Evolutionary conservation across 2,329 filamentous ascomycete species (phyloP).

Genomic region (Sporothrix schenckii): DNA sequence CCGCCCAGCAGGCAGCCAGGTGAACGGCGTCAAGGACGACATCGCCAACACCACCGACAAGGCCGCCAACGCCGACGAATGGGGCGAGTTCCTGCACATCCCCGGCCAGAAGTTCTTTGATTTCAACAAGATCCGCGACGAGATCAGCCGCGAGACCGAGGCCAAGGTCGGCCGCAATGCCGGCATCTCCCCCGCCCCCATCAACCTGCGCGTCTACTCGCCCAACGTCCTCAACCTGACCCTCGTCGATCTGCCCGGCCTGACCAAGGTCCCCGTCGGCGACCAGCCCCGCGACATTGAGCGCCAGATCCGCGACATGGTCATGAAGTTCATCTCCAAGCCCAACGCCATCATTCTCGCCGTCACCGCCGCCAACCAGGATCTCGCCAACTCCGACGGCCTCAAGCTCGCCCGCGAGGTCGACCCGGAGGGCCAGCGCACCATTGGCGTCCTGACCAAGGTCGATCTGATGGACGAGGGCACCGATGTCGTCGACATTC

Average conservation of each 20-base stretch:
- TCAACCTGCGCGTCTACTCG: slow-evolving; percentile 98
- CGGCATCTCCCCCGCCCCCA: slow-evolving; percentile 95
- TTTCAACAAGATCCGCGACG: slow-evolving; percentile 96
- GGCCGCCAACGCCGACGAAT: slow-evolving; percentile 90
- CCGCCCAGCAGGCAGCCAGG: slow-evolving; percentile 64
- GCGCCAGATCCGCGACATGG: slow-evolving; percentile 95
- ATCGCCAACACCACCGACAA: slow-evolving; percentile 69
- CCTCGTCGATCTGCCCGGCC: slow-evolving; percentile 88
- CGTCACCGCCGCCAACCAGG: slow-evolving; percentile 95
- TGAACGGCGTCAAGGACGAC: slow-evolving; percentile 74
- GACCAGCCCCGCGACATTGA: slow-evolving; percentile 98
- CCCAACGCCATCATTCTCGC: slow-evolving; percentile 97
- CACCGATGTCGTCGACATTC: slow-evolving; percentile 95
- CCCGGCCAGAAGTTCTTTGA: slow-evolving; percentile 88
- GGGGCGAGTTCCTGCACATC: slow-evolving; percentile 98
- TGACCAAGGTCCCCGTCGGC: slow-evolving; percentile 98
- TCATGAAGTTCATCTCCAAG: slow-evolving; percentile 97
- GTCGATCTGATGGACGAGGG: slow-evolving; percentile 98
- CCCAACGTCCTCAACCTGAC: slow-evolving; percentile 96
- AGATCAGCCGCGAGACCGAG: slow-evolving; percentile 83
- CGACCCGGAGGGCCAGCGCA: slow-evolving; percentile 88
- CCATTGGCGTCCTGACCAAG: slow-evolving; percentile 95
- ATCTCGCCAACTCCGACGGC: slow-evolving; percentile 97
- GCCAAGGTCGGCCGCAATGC: slow-evolving; percentile 80
- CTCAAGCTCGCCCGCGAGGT: slow-evolving; percentile 96